Evolutionary conservation across 2,329 filamentous ascomycete genomes (phyloP), one percentile per base, ranked within the genome.

Genomic region (Aspergillus puulaauensis): DNA sequence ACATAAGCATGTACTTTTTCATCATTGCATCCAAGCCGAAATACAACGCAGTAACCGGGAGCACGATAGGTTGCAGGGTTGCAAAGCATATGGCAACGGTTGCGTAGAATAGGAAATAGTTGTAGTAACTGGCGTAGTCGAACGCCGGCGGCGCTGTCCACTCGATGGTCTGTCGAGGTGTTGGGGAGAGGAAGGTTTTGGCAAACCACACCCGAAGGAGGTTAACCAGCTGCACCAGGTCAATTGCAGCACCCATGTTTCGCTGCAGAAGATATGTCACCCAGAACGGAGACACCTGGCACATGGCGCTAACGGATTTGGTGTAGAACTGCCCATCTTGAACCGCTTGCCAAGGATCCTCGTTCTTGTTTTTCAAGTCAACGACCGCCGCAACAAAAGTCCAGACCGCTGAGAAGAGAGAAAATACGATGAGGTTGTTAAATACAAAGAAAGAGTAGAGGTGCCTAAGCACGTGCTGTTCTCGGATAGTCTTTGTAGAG

Each of bases 41-140:
- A 80, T 97, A 99, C 31, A 97, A 77, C 1, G 93, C 92, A 1
- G 90, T 91, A 40, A 96, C 90, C 0, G 90, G 87, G 7, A 99
- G 82, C 2, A 95, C 89, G 23, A 98, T 82, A 0, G 95, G 95
- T 74, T 98, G 95, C 52, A 98, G 82, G 2, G 87, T 86, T 2
- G 89, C 87, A 69, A 95, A 97, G 67, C 88, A 91, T 15, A 99
- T 80, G 0, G 91, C 89, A 33, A 98, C 90, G 0, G 93, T 97
- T 23, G 90, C 82, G 77, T 98, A 99, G 77, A 91, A 99, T 31
- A 98, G 81, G 75, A 97, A 97, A 74, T 96, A 98, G 75, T 97
- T 98, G 83, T 97, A 99, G 77, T 98, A 98, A 66, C 86, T 91
- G 58, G 95, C 91, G 70, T 97, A 98, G 66, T 98, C 93, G 72